Base-by-base conservation (phyloP, 257 asterid species). In the Nicotiana attenuata region DNA sequence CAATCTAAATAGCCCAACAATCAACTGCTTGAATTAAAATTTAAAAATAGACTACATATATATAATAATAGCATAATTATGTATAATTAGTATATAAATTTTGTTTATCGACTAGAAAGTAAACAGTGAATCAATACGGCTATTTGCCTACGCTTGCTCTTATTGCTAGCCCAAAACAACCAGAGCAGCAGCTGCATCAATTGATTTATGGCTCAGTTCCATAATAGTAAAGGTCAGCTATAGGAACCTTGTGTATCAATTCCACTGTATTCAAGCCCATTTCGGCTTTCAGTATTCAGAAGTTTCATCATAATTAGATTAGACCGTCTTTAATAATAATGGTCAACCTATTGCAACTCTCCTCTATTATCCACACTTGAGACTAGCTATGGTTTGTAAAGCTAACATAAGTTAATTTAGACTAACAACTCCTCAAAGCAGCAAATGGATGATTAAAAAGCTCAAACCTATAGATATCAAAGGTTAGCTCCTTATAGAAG, bases 381-480 rank as follows among this genome's bases (percentile, higher is more conserved):
- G 20, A 45, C 20, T 71, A 71, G 35, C 59, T 73, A 50, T 47
- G 24, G 15, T 24, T 73, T 47, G 63, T 11, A 22, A 59, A 75
- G 28, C 41, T 50, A 24, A 75, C 26, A 47, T 47, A 73, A 47
- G 61, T 22, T 47, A 35, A 22, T 24, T 50, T 15, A 75, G 63
- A 22, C 26, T 69, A 55, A 20, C 28, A 75, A 69, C 8, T 20
- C 67, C 20, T 61, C 14, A 45, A 31, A 15, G 16, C 41, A 26
- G 50, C 31, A 81, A 60, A 13, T 10, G 6, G 65, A 7, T 7
- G 41, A 59, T 38, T 35, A 38, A 22, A 6, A 26, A 69, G 29
- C 5, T 29, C 26, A 81, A 84, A 96, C 99, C 99, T 96, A 92
- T 92, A 96, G 66, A 96, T 92, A 84, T 89, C 95, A 85, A 91